Evolutionary conservation across 148 eudicot genomes (phyloP).

Genomic region (Rhododendron ferrugineum): DNA sequence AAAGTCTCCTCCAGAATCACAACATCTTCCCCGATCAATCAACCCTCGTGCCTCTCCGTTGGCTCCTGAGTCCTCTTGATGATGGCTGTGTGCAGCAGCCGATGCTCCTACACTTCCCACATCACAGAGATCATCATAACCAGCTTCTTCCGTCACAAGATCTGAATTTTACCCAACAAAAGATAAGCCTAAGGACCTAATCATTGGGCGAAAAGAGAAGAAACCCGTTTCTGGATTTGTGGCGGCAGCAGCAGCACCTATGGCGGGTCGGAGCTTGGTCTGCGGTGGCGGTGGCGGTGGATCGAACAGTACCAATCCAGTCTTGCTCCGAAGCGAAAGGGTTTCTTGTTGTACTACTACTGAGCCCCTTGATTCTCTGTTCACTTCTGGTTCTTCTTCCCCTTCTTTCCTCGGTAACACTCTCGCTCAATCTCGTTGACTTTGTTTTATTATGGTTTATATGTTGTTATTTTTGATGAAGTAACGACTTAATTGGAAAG

Average conservation of each 20-base stretch:
- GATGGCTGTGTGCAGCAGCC: constrained; percentile 29
- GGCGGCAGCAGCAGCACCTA: background rate
- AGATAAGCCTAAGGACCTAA: background rate
- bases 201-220: background rate
- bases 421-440: background rate
- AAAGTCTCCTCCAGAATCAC: background rate
- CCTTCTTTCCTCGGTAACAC: constrained; percentile 44
- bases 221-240: constrained; percentile 7
- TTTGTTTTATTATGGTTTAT: background rate
- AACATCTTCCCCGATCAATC: background rate
- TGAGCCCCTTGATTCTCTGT: constrained; percentile 37
- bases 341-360: constrained; percentile 28
- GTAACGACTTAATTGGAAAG: background rate
- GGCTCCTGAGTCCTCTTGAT: background rate
- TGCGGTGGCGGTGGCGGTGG: constrained; percentile 19
- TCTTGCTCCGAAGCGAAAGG: constrained; percentile 24
- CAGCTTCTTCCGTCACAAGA: constrained; percentile 80
- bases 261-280: constrained; percentile 33
- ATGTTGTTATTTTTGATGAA: background rate
- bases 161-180: background rate
- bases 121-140: constrained; percentile 84
- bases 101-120: constrained; percentile 74
- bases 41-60: background rate
- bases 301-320: constrained; percentile 2
- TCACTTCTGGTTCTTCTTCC: constrained; percentile 38